Evolutionary conservation across 257 asterid species (phyloP).

Genomic region (Solanum lycopersicoides): DNA sequence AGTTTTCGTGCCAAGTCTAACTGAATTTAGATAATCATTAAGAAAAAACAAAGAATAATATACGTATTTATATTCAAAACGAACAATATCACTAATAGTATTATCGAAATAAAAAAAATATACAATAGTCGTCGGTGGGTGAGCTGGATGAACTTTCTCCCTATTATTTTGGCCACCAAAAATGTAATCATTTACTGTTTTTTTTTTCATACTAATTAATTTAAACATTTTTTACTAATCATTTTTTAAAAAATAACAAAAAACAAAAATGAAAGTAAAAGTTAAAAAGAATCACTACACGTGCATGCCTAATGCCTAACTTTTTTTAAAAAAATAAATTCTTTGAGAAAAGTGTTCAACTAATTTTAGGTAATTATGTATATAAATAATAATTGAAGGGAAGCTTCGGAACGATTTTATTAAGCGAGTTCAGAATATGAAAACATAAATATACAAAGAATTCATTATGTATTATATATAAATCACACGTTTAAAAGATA

Average conservation of each 20-base stretch:
- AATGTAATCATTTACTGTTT: no score
- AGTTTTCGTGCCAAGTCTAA: no score
- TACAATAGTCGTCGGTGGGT: not conserved
- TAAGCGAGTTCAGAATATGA: no score
- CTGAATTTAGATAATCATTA: no score
- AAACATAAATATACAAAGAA: no score
- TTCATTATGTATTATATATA: not conserved
- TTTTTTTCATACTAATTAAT: not conserved
- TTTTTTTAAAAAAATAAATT: not conserved
- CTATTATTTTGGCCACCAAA: no score
- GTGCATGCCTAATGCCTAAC: not conserved
- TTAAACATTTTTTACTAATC: not conserved
- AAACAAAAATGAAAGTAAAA: not conserved
- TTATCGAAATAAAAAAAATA: no score
- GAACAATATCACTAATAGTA: no score
- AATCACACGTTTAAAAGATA: rapidly evolving
- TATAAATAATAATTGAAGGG: not conserved
- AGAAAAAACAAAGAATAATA: no score
- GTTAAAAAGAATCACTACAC: not conserved
- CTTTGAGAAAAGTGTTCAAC: not conserved
- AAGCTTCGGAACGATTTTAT: not conserved
- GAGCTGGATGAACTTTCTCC: not conserved
- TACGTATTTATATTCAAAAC: no score
- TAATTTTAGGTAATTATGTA: not conserved
- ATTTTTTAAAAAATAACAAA: not conserved